Conservation (phyloP, 139 green algal species). For the Picochlorum sp. region DNA sequence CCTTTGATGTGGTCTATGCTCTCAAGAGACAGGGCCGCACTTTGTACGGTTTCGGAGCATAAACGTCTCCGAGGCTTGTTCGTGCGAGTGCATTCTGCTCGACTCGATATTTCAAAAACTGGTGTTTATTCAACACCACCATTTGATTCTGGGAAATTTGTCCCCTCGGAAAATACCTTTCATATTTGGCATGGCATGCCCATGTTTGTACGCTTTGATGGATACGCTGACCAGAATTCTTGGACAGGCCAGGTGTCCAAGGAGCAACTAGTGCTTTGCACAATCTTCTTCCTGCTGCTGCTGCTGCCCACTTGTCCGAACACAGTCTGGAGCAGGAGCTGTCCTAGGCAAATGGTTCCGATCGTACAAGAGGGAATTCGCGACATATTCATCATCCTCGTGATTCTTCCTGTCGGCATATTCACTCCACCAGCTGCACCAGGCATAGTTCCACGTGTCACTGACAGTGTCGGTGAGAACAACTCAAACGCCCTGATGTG, state of each 20-base stretch:
- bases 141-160: not conserved
- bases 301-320: not conserved
- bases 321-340: conserved; percentile 37
- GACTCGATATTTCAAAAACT: not conserved
- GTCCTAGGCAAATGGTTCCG: conserved; percentile 58
- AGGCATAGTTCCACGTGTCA: not conserved
- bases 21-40: conserved; percentile 93
- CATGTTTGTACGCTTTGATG: too few relatives aligned
- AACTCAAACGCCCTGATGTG: not conserved
- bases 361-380: conserved; percentile 72
- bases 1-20: conserved; percentile 46
- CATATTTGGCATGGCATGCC: too few relatives aligned
- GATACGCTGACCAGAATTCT: too few relatives aligned
- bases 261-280: too few relatives aligned
- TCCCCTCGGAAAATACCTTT: too few relatives aligned
- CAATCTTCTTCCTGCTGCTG: too few relatives aligned
- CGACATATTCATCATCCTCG: conserved; percentile 63
- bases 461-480: conserved; percentile 28
- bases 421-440: conserved; percentile 63
- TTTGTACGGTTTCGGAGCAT: conserved; percentile 94
- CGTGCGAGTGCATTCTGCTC: not conserved
- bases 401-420: conserved; percentile 78
- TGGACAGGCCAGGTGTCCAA: too few relatives aligned
- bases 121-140: conserved; percentile 6
- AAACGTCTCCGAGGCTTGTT: conserved; percentile 20